A percentile compares a stretch with the other conserved stretches of the same genome.
These are phyloP conservation scores for Typha latifolia DNA, from an alignment of 176 grass and related monocot species.

Conservation along the genomic window DNA sequence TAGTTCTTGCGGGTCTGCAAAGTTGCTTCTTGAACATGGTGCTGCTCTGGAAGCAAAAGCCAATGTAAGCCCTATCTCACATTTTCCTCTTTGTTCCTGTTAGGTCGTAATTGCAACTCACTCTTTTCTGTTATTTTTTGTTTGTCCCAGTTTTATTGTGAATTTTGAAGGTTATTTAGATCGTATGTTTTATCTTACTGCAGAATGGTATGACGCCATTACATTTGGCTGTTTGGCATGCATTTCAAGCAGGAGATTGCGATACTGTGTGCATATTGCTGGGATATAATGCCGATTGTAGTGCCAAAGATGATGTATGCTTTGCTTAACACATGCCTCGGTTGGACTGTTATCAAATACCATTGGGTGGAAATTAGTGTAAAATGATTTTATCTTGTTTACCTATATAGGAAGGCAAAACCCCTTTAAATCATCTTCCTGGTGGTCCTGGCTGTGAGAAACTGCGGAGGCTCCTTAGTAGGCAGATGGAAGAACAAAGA, in stretches of 20 bases:
- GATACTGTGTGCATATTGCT: conserved; percentile 55
- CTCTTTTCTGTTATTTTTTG: too few relatives aligned
- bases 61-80: conserved; percentile 40
- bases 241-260: conserved; percentile 57
- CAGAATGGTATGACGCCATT: conserved; percentile 97
- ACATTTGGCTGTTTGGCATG: conserved; percentile 95
- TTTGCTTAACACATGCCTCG: neutral
- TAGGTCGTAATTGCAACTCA: too few relatives aligned
- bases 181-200: conserved; percentile 15
- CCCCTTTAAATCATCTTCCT: conserved; percentile 60
- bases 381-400: too few relatives aligned
- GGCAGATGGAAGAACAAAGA: conserved; percentile 74
- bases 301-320: conserved; percentile 83
- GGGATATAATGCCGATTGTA: conserved; percentile 69
- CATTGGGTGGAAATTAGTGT: neutral
- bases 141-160: neutral
- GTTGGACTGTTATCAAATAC: neutral
- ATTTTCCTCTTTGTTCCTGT: conserved; percentile 7
- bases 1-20: conserved; percentile 60
- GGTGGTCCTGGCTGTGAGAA: conserved; percentile 39
- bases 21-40: conserved; percentile 68
- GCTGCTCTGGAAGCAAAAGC: conserved; percentile 66
- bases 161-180: neutral
- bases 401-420: conserved; percentile 59
- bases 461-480: conserved; percentile 47